Evolutionary conservation across 23 red algal species (phyloP).

Genomic region (Gracilaria caudata): DNA sequence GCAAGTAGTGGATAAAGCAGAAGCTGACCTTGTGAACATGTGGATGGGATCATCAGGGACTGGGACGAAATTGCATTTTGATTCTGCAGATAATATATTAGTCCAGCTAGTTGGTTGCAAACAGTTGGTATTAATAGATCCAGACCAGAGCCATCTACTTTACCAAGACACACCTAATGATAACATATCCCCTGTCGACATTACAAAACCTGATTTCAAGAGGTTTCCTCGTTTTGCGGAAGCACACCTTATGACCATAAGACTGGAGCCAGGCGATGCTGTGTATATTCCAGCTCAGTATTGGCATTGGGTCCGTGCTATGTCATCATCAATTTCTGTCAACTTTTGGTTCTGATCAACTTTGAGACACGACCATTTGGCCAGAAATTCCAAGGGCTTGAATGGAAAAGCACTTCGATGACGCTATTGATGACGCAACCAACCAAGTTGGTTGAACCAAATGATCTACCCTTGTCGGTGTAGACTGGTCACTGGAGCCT

Average conservation of each 20-base stretch:
- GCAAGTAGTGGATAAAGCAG: slow-evolving; percentile 8
- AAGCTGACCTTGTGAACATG: slow-evolving; percentile 50
- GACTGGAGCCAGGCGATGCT: slow-evolving; percentile 62
- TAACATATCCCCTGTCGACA: slow-evolving; percentile 64
- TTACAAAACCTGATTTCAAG: slow-evolving; percentile 42
- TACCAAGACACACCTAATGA: slow-evolving; percentile 8
- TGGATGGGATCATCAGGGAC: slow-evolving; percentile 80
- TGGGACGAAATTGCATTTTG: slow-evolving; percentile 71
- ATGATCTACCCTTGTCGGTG: no score
- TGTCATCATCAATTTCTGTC: slow-evolving; percentile 62
- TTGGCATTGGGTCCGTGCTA: slow-evolving; percentile 80
- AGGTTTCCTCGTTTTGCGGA: slow-evolving; percentile 37
- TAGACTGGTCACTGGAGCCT: no score
- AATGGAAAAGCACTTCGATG: no score
- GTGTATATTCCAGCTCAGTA: slow-evolving; percentile 84
- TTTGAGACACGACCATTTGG: background rate
- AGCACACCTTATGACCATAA: background rate
- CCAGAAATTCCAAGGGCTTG: no score
- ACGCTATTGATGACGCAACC: no score
- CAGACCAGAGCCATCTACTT: slow-evolving; percentile 9
- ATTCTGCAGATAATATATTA: slow-evolving; percentile 75
- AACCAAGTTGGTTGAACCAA: no score
- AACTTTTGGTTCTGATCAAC: slow-evolving; percentile 81
- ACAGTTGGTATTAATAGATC: slow-evolving; percentile 53
- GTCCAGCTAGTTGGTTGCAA: slow-evolving; percentile 78